Conservation (phyloP, 2,329 filamentous ascomycete species). For the Myriosclerotinia scirpicola region DNA sequence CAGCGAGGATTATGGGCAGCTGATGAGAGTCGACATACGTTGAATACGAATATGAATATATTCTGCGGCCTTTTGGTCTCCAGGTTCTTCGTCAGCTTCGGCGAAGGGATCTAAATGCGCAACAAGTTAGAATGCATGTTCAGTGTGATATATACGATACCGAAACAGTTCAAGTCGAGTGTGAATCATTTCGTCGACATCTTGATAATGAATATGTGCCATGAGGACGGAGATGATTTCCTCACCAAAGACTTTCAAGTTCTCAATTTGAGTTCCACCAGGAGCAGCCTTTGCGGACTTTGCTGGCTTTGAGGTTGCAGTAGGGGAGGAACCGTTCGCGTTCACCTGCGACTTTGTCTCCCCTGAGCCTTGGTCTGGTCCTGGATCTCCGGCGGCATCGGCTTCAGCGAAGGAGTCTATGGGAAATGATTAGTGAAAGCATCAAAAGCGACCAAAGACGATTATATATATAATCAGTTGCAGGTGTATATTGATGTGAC, state of each 20-base stretch:
- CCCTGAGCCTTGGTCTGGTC: constrained; percentile 23
- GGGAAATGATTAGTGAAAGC: constrained; percentile 14
- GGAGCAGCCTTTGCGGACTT: constrained; percentile 18
- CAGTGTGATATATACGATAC: background rate
- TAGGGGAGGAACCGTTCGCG: constrained; percentile 14
- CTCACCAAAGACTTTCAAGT: constrained; percentile 26
- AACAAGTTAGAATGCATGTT: background rate
- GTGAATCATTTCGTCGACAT: constrained; percentile 29
- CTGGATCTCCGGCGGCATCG: constrained; percentile 26
- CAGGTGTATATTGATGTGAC: background rate
- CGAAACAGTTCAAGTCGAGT: background rate
- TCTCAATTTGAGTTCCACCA: constrained; percentile 23
- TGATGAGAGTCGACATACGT: constrained; percentile 61
- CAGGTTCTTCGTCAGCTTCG: constrained; percentile 99
- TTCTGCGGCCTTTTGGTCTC: constrained; percentile 90
- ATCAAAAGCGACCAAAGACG: background rate
- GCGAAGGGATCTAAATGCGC: constrained; percentile 91
- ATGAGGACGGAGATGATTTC: background rate
- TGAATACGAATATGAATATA: constrained; percentile 99
- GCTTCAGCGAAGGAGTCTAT: constrained; percentile 25
- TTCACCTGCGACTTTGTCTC: constrained; percentile 15
- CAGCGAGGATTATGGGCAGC: background rate
- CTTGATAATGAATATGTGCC: constrained; percentile 29
- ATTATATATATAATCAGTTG: background rate
- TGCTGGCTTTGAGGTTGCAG: background rate